Conservation (phyloP, 2,329 filamentous ascomycete genomes). For the Elsinoe australis region DNA sequence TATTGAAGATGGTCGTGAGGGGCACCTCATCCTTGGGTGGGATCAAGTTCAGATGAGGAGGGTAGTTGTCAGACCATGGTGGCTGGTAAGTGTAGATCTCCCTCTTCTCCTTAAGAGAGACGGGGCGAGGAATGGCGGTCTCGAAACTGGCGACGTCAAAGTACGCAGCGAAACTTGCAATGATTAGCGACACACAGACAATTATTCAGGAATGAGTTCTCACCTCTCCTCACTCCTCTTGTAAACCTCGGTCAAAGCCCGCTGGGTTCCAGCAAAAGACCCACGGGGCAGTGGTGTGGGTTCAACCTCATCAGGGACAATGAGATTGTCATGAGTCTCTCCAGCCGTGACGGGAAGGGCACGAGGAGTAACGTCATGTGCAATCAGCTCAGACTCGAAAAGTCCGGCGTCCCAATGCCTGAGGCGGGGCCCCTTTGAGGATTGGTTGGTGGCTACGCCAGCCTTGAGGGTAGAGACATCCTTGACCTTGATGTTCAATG, state of each 20-base stretch:
- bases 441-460: not conserved
- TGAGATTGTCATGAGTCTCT: constrained; percentile 20
- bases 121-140: constrained; percentile 21
- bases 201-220: too few species aligned
- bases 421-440: not conserved
- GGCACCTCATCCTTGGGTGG: constrained; percentile 23
- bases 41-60: constrained; percentile 27
- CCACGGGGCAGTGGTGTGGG: constrained; percentile 20
- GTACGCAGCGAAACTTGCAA: constrained; percentile 18
- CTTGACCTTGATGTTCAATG: constrained; percentile 2
- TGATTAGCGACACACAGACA: too few species aligned
- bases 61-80: constrained; percentile 23
- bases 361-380: constrained; percentile 17
- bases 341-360: constrained; percentile 18
- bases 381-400: constrained; percentile 21
- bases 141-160: constrained; percentile 24
- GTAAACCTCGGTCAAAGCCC: constrained; percentile 23
- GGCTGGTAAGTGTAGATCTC: constrained; percentile 22
- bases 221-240: constrained; percentile 22
- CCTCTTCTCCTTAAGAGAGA: constrained; percentile 21
- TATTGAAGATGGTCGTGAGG: constrained; percentile 26
- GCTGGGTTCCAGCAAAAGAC: constrained; percentile 22
- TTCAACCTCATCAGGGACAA: constrained; percentile 18
- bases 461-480: constrained; percentile 2
- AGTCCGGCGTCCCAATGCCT: constrained; percentile 21